A percentile compares a stretch with the other conserved stretches of the same genome.
Conservation (phyloP, 2,329 filamentous ascomycete genomes). For the Beauveria brongniartii region DNA sequence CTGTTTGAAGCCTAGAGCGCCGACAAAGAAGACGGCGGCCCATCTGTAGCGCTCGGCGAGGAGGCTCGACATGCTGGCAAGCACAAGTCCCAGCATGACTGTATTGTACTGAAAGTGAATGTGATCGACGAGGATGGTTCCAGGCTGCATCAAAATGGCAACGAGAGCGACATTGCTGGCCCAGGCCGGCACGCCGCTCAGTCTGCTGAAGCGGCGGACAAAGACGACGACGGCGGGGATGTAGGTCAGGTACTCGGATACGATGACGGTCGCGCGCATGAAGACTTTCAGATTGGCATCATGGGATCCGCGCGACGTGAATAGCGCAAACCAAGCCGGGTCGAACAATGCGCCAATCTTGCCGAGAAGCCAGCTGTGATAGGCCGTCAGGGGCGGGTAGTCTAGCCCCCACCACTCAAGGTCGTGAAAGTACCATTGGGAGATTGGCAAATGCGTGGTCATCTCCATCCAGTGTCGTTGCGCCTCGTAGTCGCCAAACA, state of each 20-base stretch:
- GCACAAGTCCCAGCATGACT: slow-evolving; percentile 88
- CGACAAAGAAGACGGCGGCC: slow-evolving; percentile 90
- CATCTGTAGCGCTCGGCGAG: slow-evolving; percentile 77
- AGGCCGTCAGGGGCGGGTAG: slow-evolving; percentile 94
- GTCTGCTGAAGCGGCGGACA: slow-evolving; percentile 68
- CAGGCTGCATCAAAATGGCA: slow-evolving; percentile 87
- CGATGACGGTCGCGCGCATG: slow-evolving; percentile 86
- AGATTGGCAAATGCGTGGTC: slow-evolving; percentile 78
- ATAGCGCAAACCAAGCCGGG: slow-evolving; percentile 78
- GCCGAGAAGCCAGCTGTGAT: slow-evolving; percentile 94
- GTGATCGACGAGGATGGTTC: slow-evolving; percentile 86
- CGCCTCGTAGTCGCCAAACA: slow-evolving; percentile 96
- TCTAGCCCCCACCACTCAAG: slow-evolving; percentile 96
- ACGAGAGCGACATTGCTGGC: slow-evolving; percentile 76
- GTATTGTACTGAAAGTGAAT: slow-evolving; percentile 98
- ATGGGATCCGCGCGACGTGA: slow-evolving; percentile 73
- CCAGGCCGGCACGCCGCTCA: slow-evolving; percentile 72
- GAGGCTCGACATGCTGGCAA: slow-evolving; percentile 83
- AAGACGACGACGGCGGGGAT: slow-evolving; percentile 81
- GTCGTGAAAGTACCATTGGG: slow-evolving; percentile 97
- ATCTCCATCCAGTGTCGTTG: slow-evolving; percentile 99
- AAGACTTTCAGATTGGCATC: slow-evolving; percentile 78
- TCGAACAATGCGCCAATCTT: slow-evolving; percentile 74
- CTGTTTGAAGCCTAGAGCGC: slow-evolving; percentile 93
- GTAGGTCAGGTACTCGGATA: slow-evolving; percentile 87